Evolutionary conservation across 2,329 filamentous ascomycete species (phyloP).

Genomic region (Neonectria hederae): DNA sequence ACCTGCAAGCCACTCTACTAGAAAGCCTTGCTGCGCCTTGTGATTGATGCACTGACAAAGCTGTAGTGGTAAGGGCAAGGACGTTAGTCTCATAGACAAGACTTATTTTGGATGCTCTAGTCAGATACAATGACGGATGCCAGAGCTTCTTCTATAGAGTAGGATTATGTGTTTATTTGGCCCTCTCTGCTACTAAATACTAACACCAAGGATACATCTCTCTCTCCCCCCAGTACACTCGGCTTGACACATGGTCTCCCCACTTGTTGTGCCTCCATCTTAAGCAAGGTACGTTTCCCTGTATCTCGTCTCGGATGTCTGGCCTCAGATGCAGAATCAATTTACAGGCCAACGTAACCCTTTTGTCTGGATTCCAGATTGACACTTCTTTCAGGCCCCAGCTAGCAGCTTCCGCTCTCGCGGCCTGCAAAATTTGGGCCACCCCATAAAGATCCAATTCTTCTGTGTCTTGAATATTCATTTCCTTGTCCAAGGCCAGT

Average conservation of each 20-base stretch:
- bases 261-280: neutral
- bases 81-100: no score
- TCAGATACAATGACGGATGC: no score
- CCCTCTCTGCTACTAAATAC: no score
- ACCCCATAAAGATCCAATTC: neutral
- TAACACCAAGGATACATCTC: neutral
- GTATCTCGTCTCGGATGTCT: neutral
- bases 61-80: no score
- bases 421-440: neutral
- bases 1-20: no score
- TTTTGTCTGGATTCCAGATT: neutral
- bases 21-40: no score
- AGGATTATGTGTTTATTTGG: no score
- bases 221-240: neutral
- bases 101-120: no score
- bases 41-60: no score
- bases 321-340: neutral
- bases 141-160: no score
- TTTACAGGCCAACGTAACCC: neutral
- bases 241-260: neutral
- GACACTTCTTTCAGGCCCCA: neutral
- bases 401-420: neutral
- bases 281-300: neutral
- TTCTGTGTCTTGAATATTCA: neutral
- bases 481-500: neutral